Evolutionary conservation across 202 grass and related monocot species (phyloP).

Genomic region (Setaria italica): DNA sequence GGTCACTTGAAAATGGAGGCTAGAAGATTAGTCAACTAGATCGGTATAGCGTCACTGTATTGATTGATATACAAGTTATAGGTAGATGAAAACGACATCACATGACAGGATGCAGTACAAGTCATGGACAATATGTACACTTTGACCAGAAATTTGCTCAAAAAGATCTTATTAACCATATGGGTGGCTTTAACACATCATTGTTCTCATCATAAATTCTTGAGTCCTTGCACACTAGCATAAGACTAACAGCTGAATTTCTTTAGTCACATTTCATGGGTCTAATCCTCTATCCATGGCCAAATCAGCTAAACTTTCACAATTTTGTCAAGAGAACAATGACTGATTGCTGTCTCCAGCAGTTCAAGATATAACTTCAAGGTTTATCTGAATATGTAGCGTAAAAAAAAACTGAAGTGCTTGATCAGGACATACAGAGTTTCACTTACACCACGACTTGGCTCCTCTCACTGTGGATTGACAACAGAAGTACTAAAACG

Average conservation of each 20-base stretch:
- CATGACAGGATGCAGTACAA: neutral
- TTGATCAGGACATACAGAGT: neutral
- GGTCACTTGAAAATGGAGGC: neutral
- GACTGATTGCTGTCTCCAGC: no score
- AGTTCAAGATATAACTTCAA: neutral
- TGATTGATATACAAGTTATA: conserved; percentile 24
- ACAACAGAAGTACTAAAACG: neutral
- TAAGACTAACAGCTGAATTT: conserved; percentile 4
- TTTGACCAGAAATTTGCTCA: neutral
- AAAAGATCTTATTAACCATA: neutral
- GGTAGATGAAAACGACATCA: neutral
- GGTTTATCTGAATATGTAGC: neutral
- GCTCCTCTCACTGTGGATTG: neutral
- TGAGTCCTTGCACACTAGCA: neutral
- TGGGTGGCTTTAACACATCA: conserved; percentile 1
- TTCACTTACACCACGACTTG: neutral
- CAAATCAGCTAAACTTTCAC: neutral
- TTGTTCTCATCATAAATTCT: neutral
- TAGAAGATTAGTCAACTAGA: neutral
- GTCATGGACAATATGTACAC: neutral
- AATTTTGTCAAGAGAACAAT: neutral
- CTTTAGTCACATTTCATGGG: neutral
- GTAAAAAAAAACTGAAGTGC: neutral
- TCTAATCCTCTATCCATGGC: neutral
- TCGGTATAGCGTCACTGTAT: neutral